These are phyloP conservation scores for Cyclostephanos invisitatus DNA, from an alignment of 108 stramenopile species.

Conservation along the genomic window DNA sequence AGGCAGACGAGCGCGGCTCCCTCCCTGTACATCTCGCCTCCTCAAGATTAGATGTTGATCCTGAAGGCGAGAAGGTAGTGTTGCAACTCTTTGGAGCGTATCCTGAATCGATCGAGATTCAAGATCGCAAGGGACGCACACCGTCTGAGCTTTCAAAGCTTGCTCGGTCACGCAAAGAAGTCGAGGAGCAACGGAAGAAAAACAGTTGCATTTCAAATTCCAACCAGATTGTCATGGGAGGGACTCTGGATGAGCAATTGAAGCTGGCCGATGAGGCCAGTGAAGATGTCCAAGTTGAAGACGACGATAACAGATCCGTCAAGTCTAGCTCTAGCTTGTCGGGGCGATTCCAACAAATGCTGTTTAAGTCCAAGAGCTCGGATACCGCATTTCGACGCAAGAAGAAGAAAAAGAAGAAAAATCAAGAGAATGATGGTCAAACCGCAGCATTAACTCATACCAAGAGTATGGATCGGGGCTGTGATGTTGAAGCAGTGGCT, in stretches of 20 bases:
- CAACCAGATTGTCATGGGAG: constrained; percentile 19
- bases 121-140: constrained; percentile 48
- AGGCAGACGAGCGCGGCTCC: constrained; percentile 41
- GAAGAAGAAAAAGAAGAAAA: constrained; percentile 22
- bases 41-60: constrained; percentile 46
- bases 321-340: constrained; percentile 42
- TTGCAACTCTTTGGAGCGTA: constrained; percentile 41
- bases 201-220: constrained; percentile 1
- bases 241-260: not conserved
- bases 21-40: constrained; percentile 50
- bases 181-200: constrained; percentile 32
- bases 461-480: constrained; percentile 14
- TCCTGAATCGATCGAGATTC: constrained; percentile 45
- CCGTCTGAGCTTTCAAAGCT: constrained; percentile 47
- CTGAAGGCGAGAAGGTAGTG: constrained; percentile 45
- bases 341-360: constrained; percentile 37
- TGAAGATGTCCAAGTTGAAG: constrained; percentile 13
- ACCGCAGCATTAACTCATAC: not conserved
- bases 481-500: not conserved
- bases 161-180: constrained; percentile 39
- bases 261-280: not conserved
- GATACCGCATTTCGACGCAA: constrained; percentile 21
- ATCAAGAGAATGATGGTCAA: not conserved
- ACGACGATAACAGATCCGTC: constrained; percentile 32
- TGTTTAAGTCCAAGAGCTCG: constrained; percentile 33